Percentiles rank a stretch among this genome's conserved stretches.
Conservation (phyloP, 495 filamentous ascomycete species). For the Hypoxylon crocopeplum region DNA sequence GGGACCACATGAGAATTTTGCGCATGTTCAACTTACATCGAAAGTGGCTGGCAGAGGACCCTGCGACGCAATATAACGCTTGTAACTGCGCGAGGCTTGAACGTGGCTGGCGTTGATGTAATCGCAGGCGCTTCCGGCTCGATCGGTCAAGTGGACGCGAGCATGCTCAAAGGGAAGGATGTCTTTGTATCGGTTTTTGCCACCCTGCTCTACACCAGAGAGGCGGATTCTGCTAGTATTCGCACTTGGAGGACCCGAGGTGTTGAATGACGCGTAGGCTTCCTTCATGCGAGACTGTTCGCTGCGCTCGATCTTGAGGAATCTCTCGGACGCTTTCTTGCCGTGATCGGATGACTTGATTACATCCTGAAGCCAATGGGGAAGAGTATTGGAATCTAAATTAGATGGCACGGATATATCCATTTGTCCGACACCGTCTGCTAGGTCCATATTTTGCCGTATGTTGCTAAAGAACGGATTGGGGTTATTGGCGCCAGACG, state of each 20-base stretch:
- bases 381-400: constrained; percentile 65
- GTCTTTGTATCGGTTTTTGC: constrained; percentile 96
- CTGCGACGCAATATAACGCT: constrained; percentile 94
- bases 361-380: constrained; percentile 77
- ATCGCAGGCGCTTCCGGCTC: constrained; percentile 78
- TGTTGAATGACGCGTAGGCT: constrained; percentile 71
- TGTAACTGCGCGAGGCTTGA: constrained; percentile 76
- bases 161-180: constrained; percentile 97
- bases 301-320: constrained; percentile 79
- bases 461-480: constrained; percentile 98
- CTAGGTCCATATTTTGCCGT: constrained; percentile 93
- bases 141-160: constrained; percentile 77
- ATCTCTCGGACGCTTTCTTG: constrained; percentile 80
- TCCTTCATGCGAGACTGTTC: constrained; percentile 93
- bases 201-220: constrained; percentile 92
- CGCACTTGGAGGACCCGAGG: constrained; percentile 33
- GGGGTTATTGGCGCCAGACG: constrained; percentile 65
- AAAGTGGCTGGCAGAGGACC: constrained; percentile 94
- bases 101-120: constrained; percentile 96
- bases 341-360: constrained; percentile 72
- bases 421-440: constrained; percentile 92
- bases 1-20: neutral
- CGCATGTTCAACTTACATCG: constrained; percentile 64
- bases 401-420: constrained; percentile 71
- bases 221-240: constrained; percentile 56